Conservation (phyloP, 495 filamentous ascomycete genomes). For the Massariosphaeria phaeospora region DNA sequence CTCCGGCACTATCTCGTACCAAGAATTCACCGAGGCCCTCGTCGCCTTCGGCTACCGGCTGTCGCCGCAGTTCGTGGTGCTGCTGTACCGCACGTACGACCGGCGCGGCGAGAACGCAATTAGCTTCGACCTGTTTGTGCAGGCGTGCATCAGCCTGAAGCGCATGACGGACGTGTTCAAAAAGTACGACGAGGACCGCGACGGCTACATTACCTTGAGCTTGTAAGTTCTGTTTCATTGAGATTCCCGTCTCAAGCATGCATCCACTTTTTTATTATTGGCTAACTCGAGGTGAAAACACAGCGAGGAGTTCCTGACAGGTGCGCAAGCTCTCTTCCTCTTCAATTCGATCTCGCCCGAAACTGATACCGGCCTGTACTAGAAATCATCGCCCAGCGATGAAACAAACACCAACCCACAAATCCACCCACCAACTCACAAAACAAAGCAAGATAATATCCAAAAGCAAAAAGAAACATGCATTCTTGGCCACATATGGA, state of each 20-base stretch:
- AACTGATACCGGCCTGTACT: conserved; percentile 45
- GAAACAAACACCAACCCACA: too few species aligned
- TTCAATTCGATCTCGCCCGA: conserved; percentile 42
- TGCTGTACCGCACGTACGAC: conserved; percentile 71
- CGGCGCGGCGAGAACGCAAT: conserved; percentile 50
- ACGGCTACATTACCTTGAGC: conserved; percentile 57
- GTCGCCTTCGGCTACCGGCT: conserved; percentile 93
- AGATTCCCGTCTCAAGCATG: not conserved
- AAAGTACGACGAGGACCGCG: conserved; percentile 94
- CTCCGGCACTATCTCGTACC: conserved; percentile 75
- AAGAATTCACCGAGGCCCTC: conserved; percentile 87
- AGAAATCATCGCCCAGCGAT: conserved; percentile 38
- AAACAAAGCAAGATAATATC: too few species aligned
- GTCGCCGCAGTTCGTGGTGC: conserved; percentile 70
- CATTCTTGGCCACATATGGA: too few species aligned
- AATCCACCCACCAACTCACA: too few species aligned
- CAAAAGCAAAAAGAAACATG: too few species aligned
- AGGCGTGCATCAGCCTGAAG: conserved; percentile 93
- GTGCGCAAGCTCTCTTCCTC: conserved; percentile 45
- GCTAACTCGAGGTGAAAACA: conserved; percentile 1
- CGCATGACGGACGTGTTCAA: conserved; percentile 99
- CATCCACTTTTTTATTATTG: too few species aligned
- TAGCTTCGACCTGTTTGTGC: conserved; percentile 96
- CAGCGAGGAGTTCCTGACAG: conserved; percentile 46
- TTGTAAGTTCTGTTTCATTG: too few species aligned